phyloP scores from a whole-genome alignment of 2,329 filamentous ascomycete species.

The Rugonectria rugulosa region DNA sequence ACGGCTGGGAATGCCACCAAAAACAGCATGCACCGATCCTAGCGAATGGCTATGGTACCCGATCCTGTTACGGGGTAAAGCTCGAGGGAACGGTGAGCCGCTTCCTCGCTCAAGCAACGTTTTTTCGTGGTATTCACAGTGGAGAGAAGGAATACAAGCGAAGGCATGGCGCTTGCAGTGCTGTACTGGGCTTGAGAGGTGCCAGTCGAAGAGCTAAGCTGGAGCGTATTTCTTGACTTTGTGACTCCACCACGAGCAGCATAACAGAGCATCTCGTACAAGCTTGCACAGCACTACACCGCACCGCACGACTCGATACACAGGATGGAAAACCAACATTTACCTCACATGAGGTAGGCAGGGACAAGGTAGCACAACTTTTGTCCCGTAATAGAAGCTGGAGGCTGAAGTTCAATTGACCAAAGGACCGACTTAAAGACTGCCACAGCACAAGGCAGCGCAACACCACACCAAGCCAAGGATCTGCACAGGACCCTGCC shows the following conservation, averaged over 20 bases:
- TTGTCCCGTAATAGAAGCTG: not conserved
- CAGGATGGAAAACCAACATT: not conserved
- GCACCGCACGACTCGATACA: not conserved
- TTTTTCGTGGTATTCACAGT: constrained; percentile 33
- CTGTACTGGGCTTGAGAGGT: too few species aligned
- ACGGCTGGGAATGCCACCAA: not conserved
- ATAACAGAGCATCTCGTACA: not conserved
- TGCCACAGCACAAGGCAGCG: not conserved
- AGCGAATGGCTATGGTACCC: constrained; percentile 10
- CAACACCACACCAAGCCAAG: not conserved
- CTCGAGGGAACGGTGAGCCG: not conserved
- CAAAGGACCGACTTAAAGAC: constrained; percentile 1
- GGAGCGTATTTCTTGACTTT: too few species aligned
- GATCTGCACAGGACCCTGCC: constrained; percentile 1
- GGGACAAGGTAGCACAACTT: not conserved
- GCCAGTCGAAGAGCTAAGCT: too few species aligned
- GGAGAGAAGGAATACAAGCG: constrained; percentile 32
- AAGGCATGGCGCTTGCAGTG: constrained; percentile 16
- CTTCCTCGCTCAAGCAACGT: not conserved
- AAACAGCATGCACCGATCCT: not conserved
- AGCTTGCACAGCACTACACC: constrained; percentile 1
- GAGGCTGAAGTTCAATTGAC: not conserved
- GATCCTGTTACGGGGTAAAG: not conserved
- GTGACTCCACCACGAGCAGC: not conserved
- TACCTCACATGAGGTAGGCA: not conserved